phyloP scores from a whole-genome alignment of 2,329 filamentous ascomycete species.

The Fusarium bulbicola region DNA sequence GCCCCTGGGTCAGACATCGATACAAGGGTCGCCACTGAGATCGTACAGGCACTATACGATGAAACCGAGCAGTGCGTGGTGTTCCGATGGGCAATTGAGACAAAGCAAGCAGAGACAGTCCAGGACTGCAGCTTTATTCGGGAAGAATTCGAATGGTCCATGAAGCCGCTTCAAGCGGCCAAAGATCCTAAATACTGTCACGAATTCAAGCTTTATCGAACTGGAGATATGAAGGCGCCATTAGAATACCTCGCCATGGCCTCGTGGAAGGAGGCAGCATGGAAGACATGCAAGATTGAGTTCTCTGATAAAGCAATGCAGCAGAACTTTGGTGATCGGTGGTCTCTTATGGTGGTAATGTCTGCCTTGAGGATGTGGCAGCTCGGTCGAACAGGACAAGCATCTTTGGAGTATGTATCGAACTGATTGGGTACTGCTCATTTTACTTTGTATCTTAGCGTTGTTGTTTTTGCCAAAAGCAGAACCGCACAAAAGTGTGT shows the following conservation, averaged over 20 bases:
- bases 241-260: slow-evolving; percentile 26
- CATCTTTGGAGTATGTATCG: slow-evolving; percentile 30
- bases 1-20: slow-evolving; percentile 19
- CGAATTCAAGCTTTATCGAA: slow-evolving; percentile 32
- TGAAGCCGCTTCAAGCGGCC: slow-evolving; percentile 18
- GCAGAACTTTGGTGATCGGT: slow-evolving; percentile 20
- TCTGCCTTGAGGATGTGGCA: slow-evolving; percentile 34
- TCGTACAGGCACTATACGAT: slow-evolving; percentile 23
- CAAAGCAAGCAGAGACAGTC: slow-evolving; percentile 5
- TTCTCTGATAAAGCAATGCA: slow-evolving; percentile 20
- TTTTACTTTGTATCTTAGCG: slow-evolving; percentile 7
- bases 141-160: slow-evolving; percentile 32
- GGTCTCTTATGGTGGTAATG: slow-evolving; percentile 32
- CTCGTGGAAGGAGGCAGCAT: slow-evolving; percentile 32
- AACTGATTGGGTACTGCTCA: background rate
- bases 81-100: slow-evolving; percentile 31
- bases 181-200: slow-evolving; percentile 26
- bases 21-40: slow-evolving; percentile 21
- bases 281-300: slow-evolving; percentile 34
- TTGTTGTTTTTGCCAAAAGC: background rate
- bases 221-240: slow-evolving; percentile 24
- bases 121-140: slow-evolving; percentile 19
- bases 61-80: slow-evolving; percentile 22
- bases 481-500: background rate
- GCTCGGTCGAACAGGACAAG: slow-evolving; percentile 31